Evolutionary conservation across 179 eudicot genomes (phyloP).

Genomic region (Camellia oleifera): DNA sequence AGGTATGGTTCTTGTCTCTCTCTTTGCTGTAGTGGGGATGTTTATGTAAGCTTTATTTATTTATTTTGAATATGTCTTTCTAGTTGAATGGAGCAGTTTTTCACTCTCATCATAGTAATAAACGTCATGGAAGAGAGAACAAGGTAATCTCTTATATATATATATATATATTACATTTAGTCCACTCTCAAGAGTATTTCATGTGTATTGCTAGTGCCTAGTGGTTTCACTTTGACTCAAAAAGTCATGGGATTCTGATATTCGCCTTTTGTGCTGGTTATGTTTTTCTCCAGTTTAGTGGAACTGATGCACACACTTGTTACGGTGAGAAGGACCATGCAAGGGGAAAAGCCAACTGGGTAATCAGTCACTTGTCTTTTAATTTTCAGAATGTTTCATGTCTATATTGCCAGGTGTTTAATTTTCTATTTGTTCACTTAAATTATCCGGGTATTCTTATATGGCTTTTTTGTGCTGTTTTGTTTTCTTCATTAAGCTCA

Average conservation of each 20-base stretch:
- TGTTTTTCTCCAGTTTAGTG: conserved; percentile 28
- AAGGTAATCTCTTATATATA: background rate
- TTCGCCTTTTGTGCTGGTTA: conserved; percentile 6
- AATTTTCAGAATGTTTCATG: background rate
- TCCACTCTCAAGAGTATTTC: background rate
- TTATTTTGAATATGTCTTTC: background rate
- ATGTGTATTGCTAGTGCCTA: background rate
- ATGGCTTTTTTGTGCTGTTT: background rate
- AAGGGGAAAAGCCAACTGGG: conserved; percentile 2
- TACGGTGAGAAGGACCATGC: conserved; percentile 27
- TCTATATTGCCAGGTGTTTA: background rate
- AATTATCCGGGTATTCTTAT: background rate
- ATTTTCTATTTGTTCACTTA: too few species aligned
- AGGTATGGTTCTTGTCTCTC: conserved; percentile 25
- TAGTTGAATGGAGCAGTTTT: background rate
- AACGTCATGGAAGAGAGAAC: background rate
- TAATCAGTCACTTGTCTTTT: background rate
- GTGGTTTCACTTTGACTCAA: background rate
- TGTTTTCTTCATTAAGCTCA: conserved; percentile 23
- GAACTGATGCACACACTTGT: conserved; percentile 28
- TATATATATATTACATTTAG: background rate
- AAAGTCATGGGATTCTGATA: conserved; percentile 3
- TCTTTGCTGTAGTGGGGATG: background rate
- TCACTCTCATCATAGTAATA: background rate
- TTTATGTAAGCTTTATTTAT: background rate